Percentiles rank a stretch among this genome's conserved stretches.
Conservation (phyloP, 1,284 basidiomycete species). For the Nidula niveotomentosa region DNA sequence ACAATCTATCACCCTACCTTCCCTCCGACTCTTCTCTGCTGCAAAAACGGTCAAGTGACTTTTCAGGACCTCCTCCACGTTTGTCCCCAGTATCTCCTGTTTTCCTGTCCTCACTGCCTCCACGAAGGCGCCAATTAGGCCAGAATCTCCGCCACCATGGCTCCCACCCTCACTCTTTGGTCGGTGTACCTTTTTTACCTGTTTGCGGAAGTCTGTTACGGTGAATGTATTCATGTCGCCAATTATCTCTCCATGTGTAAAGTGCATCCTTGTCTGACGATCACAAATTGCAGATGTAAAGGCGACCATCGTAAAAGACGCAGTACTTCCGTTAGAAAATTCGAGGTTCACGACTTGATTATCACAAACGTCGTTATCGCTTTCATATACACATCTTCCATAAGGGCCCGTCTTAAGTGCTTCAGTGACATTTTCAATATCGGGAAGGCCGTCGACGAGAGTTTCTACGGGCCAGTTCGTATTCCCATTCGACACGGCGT, state of each 20-base stretch:
- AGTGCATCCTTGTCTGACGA: conserved; percentile 77
- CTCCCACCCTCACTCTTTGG: conserved; percentile 63
- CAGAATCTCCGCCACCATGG: conserved; percentile 82
- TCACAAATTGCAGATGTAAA: conserved; percentile 71
- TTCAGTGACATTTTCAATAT: conserved; percentile 74
- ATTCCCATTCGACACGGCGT: conserved; percentile 56
- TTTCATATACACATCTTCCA: conserved; percentile 82
- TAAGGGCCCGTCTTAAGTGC: conserved; percentile 70
- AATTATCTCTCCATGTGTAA: conserved; percentile 80
- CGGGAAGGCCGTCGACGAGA: conserved; percentile 75
- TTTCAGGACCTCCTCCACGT: conserved; percentile 66
- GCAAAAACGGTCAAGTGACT: conserved; percentile 86
- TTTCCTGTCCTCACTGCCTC: conserved; percentile 63
- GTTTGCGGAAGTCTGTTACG: conserved; percentile 75
- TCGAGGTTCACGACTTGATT: conserved; percentile 85
- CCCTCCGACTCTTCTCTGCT: conserved; percentile 71
- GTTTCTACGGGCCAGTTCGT: conserved; percentile 63
- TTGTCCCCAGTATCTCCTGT: conserved; percentile 66
- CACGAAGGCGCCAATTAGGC: conserved; percentile 72
- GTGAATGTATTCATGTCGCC: conserved; percentile 79
- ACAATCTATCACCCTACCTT: conserved; percentile 68
- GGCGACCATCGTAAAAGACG: conserved; percentile 83
- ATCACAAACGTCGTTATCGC: conserved; percentile 79
- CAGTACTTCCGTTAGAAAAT: conserved; percentile 75
- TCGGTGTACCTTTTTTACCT: conserved; percentile 41